Evolutionary conservation across 2,329 filamentous ascomycete genomes (phyloP).

Genomic region (Phaeophleospora eucalypticola): DNA sequence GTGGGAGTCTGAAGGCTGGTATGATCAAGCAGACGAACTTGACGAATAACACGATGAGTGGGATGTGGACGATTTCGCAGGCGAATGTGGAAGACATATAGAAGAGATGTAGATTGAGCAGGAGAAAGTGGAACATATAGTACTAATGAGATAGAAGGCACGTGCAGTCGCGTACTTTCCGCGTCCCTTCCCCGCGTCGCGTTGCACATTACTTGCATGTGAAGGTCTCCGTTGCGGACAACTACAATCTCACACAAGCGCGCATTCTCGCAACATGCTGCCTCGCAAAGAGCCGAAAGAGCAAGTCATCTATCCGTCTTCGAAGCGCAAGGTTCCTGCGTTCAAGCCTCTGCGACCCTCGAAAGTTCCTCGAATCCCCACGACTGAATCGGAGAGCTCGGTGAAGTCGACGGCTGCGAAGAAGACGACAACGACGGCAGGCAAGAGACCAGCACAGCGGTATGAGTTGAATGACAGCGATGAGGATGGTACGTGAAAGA

Average conservation of each 20-base stretch:
- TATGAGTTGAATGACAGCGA: background rate
- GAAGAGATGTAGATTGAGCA: too few relatives aligned
- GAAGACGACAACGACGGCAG: slow-evolving; percentile 1
- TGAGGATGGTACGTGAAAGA: background rate
- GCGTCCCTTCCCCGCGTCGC: too few relatives aligned
- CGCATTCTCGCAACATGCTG: too few relatives aligned
- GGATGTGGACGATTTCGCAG: slow-evolving; percentile 16
- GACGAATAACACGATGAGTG: slow-evolving; percentile 34
- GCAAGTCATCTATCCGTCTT: slow-evolving; percentile 31
- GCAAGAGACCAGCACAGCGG: background rate
- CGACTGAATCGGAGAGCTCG: slow-evolving; percentile 43
- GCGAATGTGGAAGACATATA: slow-evolving; percentile 16
- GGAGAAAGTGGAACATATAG: too few relatives aligned
- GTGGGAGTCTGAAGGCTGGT: slow-evolving; percentile 53
- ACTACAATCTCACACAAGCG: too few relatives aligned
- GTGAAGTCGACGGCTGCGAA: slow-evolving; percentile 11
- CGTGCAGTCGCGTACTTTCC: too few relatives aligned
- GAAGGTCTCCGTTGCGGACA: too few relatives aligned
- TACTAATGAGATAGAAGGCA: too few relatives aligned
- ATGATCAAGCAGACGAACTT: slow-evolving; percentile 35
- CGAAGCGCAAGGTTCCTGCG: slow-evolving; percentile 30
- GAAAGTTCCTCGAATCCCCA: slow-evolving; percentile 32
- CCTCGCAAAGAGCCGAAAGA: slow-evolving; percentile 32
- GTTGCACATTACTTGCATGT: too few relatives aligned
- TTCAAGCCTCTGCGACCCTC: slow-evolving; percentile 32